These are phyloP conservation scores for Iris pallida DNA, from an alignment of 116 monocot species.

Conservation along the genomic window DNA sequence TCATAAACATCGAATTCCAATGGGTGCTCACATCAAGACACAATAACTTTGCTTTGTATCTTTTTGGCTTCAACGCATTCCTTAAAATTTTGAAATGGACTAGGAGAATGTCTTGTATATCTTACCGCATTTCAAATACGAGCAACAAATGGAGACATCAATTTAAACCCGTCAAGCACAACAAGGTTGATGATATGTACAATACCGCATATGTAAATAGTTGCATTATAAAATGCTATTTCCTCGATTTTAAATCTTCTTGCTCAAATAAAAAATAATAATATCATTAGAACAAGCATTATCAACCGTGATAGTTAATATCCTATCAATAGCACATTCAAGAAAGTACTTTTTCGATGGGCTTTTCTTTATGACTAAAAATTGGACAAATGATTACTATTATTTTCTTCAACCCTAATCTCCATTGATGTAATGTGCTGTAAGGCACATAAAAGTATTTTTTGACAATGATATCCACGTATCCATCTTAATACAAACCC, in stretches of 20 bases:
- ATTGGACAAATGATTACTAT: not conserved
- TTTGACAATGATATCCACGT: not conserved
- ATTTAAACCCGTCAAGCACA: not conserved
- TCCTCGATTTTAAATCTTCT: not conserved
- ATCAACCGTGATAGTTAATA: not conserved
- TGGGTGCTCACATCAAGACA: no score
- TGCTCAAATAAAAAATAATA: not conserved
- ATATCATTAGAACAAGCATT: slow-evolving; percentile 2
- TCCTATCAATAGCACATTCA: not conserved
- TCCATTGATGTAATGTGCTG: not conserved
- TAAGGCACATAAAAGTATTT: not conserved
- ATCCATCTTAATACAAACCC: not conserved
- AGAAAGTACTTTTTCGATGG: not conserved
- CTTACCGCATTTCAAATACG: not conserved
- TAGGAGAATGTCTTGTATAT: not conserved
- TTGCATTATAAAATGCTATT: not conserved
- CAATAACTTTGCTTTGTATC: no score
- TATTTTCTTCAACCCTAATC: not conserved
- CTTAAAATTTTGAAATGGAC: not conserved
- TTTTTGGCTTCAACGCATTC: not conserved
- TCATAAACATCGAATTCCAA: no score
- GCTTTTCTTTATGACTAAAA: not conserved
- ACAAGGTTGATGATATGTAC: not conserved
- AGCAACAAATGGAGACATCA: not conserved
- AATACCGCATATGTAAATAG: not conserved